phyloP scores from a whole-genome alignment of 169 alveolate species.

The Babesia bovis region DNA sequence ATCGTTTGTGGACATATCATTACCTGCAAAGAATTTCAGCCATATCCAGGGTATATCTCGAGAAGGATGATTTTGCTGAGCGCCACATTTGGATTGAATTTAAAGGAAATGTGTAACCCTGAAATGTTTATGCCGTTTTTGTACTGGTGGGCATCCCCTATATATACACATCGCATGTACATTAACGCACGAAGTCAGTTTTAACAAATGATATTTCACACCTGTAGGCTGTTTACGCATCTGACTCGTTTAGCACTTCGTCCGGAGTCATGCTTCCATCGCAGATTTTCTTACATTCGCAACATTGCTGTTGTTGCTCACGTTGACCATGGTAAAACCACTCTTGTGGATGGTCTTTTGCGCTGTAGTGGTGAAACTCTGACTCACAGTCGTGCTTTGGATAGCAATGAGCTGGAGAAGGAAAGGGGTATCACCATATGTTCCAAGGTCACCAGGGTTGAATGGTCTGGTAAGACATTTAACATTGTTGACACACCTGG shows the following conservation, averaged over 20 bases:
- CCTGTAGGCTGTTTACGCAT: conserved; percentile 7
- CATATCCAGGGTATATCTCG: conserved; percentile 78
- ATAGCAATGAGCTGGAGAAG: conserved; percentile 88
- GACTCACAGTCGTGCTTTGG: conserved; percentile 80
- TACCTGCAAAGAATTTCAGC: conserved; percentile 80
- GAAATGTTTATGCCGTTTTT: too few species aligned
- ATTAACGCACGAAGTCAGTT: neutral
- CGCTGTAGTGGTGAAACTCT: conserved; percentile 75
- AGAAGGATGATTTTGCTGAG: conserved; percentile 74
- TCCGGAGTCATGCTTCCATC: conserved; percentile 6
- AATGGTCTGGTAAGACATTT: conserved; percentile 81
- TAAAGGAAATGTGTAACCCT: neutral
- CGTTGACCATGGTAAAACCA: conserved; percentile 99
- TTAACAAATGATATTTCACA: neutral
- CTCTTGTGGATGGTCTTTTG: conserved; percentile 90
- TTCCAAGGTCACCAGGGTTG: conserved; percentile 91
- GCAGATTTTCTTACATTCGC: conserved; percentile 80
- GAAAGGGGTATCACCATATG: conserved; percentile 98
- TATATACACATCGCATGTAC: neutral
- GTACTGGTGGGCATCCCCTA: too few species aligned
- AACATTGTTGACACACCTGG: conserved; percentile 89
- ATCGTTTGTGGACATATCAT: conserved; percentile 1
- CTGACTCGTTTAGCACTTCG: neutral
- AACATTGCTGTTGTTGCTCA: conserved; percentile 99
- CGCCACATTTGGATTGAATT: conserved; percentile 71